These are phyloP conservation scores for Aspergillus sp. DNA, from an alignment of 2,329 filamentous ascomycete genomes.

Conservation along the genomic window DNA sequence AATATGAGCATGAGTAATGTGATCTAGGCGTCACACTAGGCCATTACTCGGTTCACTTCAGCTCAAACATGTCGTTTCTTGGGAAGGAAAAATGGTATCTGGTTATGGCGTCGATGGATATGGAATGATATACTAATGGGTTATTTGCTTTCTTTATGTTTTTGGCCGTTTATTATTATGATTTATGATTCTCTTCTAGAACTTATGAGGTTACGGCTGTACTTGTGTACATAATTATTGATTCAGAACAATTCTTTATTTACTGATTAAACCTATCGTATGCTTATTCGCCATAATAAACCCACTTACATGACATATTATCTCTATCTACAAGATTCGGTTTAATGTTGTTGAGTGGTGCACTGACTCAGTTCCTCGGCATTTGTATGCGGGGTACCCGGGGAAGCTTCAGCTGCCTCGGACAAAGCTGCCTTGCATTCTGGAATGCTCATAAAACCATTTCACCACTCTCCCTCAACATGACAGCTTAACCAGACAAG, in stretches of 20 bases:
- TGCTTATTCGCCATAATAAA: no score
- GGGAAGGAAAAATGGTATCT: not conserved
- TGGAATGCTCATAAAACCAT: no score
- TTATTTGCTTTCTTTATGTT: constrained; percentile 1
- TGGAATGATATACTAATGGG: constrained; percentile 5
- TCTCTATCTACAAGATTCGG: no score
- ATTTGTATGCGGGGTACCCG: not conserved
- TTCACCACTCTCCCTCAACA: not conserved
- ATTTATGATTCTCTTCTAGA: constrained; percentile 21
- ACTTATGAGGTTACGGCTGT: constrained; percentile 21
- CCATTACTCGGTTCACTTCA: constrained; percentile 7
- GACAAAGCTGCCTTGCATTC: not conserved
- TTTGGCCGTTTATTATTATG: constrained; percentile 11
- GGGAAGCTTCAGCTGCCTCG: not conserved
- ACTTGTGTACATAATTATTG: constrained; percentile 5
- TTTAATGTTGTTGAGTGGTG: not conserved
- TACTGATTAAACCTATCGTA: no score
- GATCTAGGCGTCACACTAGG: constrained; percentile 45
- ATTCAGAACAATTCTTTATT: not conserved
- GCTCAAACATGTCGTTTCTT: not conserved
- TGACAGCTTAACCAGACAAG: not conserved
- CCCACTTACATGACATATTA: no score
- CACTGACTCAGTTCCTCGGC: not conserved
- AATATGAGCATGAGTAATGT: constrained; percentile 46
- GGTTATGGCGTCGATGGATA: not conserved